Evolutionary conservation across 495 filamentous ascomycete genomes (phyloP).

Genomic region (Pyrenula massariospora): DNA sequence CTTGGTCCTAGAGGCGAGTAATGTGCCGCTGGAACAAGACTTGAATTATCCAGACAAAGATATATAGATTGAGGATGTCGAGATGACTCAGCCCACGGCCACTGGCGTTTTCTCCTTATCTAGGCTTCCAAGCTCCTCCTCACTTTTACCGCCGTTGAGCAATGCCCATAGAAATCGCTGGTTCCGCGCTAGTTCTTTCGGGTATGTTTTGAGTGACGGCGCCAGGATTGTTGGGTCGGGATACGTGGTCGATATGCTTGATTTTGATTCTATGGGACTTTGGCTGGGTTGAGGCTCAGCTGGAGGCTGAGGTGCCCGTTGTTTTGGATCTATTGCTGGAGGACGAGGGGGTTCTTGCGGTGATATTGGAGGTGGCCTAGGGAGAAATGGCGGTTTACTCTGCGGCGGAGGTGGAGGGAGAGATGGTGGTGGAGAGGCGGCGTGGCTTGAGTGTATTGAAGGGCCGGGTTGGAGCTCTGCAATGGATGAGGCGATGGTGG

Average conservation of each 20-base stretch:
- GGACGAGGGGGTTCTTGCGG: background rate
- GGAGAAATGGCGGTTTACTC: background rate
- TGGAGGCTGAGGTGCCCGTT: background rate
- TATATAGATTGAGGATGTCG: too few species aligned
- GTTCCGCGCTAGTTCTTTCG: background rate
- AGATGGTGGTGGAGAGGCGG: background rate
- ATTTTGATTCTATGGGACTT: background rate
- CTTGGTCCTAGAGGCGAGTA: too few species aligned
- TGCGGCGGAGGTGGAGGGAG: background rate
- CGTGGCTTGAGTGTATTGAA: background rate
- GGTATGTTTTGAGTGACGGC: background rate
- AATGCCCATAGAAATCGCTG: background rate
- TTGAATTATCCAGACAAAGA: too few species aligned
- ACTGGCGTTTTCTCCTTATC: background rate
- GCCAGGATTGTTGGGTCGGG: background rate
- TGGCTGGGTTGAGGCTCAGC: background rate
- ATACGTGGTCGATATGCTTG: background rate
- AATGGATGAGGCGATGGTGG: background rate
- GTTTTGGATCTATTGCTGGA: background rate
- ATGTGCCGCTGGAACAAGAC: too few species aligned
- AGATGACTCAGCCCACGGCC: background rate
- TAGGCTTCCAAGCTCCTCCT: background rate
- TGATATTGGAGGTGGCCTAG: background rate
- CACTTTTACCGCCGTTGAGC: background rate
- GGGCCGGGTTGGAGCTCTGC: background rate